phyloP scores from a whole-genome alignment of 2,329 filamentous ascomycete species.

The Emydomyces testavorans region DNA sequence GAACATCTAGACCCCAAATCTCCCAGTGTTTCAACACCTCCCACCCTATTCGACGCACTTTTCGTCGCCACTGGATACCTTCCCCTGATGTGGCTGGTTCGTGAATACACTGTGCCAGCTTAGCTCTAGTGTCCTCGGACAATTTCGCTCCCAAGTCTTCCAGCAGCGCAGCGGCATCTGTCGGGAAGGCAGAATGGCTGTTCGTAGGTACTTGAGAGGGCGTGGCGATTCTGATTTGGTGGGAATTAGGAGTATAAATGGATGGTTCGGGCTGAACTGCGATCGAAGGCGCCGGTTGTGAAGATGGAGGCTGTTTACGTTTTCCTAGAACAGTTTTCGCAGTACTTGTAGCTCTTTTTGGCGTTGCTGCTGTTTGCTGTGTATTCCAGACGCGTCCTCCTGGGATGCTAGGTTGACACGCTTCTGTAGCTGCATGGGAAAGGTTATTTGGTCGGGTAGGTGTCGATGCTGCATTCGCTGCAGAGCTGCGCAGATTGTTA shows the following conservation, averaged over 20 bases:
- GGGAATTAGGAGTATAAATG: background rate
- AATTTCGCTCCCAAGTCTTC: conserved; percentile 1
- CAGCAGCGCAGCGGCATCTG: background rate
- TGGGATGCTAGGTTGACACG: background rate
- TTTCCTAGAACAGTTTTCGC: conserved; percentile 6
- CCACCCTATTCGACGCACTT: conserved; percentile 30
- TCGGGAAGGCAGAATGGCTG: background rate
- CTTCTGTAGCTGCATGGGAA: background rate
- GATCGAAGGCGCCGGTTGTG: background rate
- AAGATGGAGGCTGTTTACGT: conserved; percentile 4
- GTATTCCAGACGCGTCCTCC: background rate
- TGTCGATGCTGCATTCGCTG: background rate
- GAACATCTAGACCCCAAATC: conserved; percentile 35
- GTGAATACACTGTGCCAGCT: conserved; percentile 8
- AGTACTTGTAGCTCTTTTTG: background rate
- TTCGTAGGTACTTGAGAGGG: background rate
- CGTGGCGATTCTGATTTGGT: background rate
- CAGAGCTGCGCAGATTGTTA: background rate
- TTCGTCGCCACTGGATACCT: conserved; percentile 24
- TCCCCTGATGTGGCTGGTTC: conserved; percentile 14
- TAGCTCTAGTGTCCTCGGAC: conserved; percentile 7
- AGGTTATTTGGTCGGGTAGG: background rate
- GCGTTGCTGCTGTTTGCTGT: background rate
- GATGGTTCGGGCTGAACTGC: background rate
- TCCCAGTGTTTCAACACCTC: conserved; percentile 35